These are phyloP conservation scores for Trametes punicea DNA, from an alignment of 768 basidiomycete species.

Conservation along the genomic window DNA sequence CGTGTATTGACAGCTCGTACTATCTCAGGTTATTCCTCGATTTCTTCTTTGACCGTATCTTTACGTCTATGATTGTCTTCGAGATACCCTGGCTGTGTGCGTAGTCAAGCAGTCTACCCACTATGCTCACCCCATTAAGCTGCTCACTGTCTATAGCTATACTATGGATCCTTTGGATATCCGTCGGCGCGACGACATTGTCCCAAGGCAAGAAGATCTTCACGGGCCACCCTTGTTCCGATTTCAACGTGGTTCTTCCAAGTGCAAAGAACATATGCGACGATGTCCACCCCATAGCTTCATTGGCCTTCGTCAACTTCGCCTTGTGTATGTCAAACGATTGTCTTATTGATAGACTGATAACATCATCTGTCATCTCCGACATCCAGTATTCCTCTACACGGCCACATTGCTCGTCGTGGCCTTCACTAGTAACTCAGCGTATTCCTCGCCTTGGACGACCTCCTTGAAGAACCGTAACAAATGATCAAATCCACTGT, in stretches of 20 bases:
- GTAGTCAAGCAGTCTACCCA: not conserved
- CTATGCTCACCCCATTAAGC: not conserved
- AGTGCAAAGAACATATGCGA: not conserved
- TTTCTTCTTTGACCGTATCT: conserved; percentile 7
- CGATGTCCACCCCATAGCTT: conserved; percentile 4
- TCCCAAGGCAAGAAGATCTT: conserved; percentile 3
- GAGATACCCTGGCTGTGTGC: conserved; percentile 5
- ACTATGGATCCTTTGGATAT: conserved; percentile 8
- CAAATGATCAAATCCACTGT: not conserved
- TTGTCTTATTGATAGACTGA: not conserved
- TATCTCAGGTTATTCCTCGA: not conserved
- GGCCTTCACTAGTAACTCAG: not conserved
- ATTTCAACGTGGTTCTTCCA: not conserved
- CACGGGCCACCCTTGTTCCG: not conserved
- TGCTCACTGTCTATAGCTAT: not conserved
- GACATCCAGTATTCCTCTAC: conserved; percentile 1
- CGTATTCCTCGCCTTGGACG: not conserved
- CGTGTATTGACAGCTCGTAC: not conserved
- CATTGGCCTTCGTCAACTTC: not conserved
- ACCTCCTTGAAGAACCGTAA: conserved; percentile 4
- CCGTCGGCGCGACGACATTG: conserved; percentile 3
- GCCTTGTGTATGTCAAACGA: not conserved
- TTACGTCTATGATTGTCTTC: conserved; percentile 2
- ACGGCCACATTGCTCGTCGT: not conserved
- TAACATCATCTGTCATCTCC: not conserved